phyloP scores from a whole-genome alignment of 177 flowering plant genomes.

The Tripterygium wilfordii region DNA sequence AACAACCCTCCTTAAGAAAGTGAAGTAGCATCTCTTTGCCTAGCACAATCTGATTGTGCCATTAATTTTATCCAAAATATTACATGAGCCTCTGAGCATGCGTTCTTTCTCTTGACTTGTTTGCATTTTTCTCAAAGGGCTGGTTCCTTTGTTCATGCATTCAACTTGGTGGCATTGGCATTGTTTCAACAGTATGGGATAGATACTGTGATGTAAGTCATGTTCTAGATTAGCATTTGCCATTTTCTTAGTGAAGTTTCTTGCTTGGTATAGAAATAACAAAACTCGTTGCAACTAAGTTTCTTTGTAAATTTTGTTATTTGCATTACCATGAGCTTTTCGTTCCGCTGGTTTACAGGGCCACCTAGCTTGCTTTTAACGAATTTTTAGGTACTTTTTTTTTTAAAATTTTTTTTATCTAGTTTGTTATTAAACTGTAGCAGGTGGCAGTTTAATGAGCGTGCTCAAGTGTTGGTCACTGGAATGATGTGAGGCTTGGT shows the following conservation, averaged over 20 bases:
- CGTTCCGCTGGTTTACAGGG: background rate
- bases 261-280: background rate
- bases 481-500: no score
- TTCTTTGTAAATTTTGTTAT: conserved; percentile 1
- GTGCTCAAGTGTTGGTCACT: no score
- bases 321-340: background rate
- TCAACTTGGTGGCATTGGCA: background rate
- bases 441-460: no score
- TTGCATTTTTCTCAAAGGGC: conserved; percentile 2
- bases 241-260: background rate
- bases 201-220: background rate
- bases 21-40: conserved; percentile 25
- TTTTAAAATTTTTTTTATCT: no score
- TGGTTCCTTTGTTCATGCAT: background rate
- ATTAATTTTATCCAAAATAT: conserved; percentile 1
- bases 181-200: conserved; percentile 1
- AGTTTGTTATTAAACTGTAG: no score
- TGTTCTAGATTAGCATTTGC: no score
- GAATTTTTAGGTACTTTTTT: no score
- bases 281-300: background rate
- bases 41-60: conserved; percentile 4
- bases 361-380: no score
- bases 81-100: background rate
- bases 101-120: background rate
- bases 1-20: conserved; percentile 48